A percentile compares a stretch with the other conserved stretches of the same genome.
These are phyloP conservation scores for Cladosporium sp. DNA, from an alignment of 2,329 filamentous ascomycete species.

Conservation along the genomic window DNA sequence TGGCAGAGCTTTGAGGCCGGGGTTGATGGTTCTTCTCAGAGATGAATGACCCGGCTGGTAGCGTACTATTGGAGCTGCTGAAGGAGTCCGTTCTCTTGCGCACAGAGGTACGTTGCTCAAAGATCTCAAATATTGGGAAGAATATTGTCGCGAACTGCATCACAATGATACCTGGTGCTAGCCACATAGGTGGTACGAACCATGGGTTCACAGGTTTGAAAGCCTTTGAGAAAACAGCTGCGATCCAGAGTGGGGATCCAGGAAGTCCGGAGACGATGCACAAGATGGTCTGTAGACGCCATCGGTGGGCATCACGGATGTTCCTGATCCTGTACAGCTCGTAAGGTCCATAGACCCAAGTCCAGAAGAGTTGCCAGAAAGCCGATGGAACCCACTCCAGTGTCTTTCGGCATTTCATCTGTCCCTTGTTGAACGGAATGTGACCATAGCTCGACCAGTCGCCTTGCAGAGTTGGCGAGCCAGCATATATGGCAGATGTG, in stretches of 20 bases:
- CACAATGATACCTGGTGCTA: slow-evolving; percentile 57
- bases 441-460: slow-evolving; percentile 23
- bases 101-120: slow-evolving; percentile 33
- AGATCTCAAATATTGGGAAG: slow-evolving; percentile 58
- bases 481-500: slow-evolving; percentile 19
- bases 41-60: background rate
- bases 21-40: background rate
- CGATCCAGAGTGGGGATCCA: slow-evolving; percentile 64
- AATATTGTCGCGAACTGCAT: slow-evolving; percentile 63
- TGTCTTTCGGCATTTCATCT: slow-evolving; percentile 32
- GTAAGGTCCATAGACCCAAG: slow-evolving; percentile 58
- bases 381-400: slow-evolving; percentile 61
- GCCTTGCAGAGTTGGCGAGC: slow-evolving; percentile 20
- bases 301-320: slow-evolving; percentile 63
- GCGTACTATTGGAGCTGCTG: background rate
- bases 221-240: slow-evolving; percentile 51
- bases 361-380: slow-evolving; percentile 62
- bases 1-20: background rate
- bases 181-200: slow-evolving; percentile 60
- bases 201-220: slow-evolving; percentile 46
- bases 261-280: slow-evolving; percentile 52
- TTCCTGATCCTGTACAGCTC: slow-evolving; percentile 59
- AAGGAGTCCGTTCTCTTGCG: slow-evolving; percentile 13
- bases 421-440: slow-evolving; percentile 20
- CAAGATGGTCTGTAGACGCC: slow-evolving; percentile 59